A percentile compares a stretch with the other conserved stretches of the same genome.
These are phyloP conservation scores for Sutorius eximius DNA, from an alignment of 1,284 basidiomycete species.

Conservation along the genomic window DNA sequence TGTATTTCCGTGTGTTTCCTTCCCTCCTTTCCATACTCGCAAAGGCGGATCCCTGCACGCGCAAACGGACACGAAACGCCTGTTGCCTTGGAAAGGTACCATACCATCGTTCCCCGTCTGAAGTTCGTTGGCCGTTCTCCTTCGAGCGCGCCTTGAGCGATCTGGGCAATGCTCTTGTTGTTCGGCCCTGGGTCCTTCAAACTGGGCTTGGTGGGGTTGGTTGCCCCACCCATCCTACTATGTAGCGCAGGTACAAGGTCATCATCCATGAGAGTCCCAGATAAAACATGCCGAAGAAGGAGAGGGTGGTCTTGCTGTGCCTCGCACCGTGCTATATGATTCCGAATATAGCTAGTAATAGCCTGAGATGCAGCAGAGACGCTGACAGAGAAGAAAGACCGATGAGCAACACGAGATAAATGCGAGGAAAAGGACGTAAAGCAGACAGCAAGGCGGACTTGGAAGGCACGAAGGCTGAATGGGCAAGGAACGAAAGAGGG, in stretches of 20 bases:
- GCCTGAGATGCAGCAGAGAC: slow-evolving; percentile 74
- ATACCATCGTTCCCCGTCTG: slow-evolving; percentile 71
- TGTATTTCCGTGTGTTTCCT: slow-evolving; percentile 29
- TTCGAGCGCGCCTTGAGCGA: slow-evolving; percentile 18
- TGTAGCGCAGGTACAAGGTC: slow-evolving; percentile 68
- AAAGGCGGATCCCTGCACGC: slow-evolving; percentile 65
- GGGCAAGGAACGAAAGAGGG: slow-evolving; percentile 9
- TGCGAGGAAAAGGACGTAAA: slow-evolving; percentile 14
- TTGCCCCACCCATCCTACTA: slow-evolving; percentile 67
- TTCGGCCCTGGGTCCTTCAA: slow-evolving; percentile 15
- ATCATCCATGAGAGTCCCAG: slow-evolving; percentile 69
- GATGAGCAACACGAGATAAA: slow-evolving; percentile 18
- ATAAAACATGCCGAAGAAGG: slow-evolving; percentile 67
- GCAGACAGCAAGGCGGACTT: neutral
- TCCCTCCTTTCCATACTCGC: slow-evolving; percentile 59
- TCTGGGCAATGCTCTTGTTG: slow-evolving; percentile 13
- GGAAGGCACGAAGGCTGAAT: slow-evolving; percentile 4
- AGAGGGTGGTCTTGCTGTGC: slow-evolving; percentile 68
- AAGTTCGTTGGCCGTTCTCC: slow-evolving; percentile 64
- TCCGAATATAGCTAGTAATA: slow-evolving; percentile 75
- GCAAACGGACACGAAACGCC: slow-evolving; percentile 74
- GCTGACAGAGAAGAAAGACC: slow-evolving; percentile 37
- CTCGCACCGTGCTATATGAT: slow-evolving; percentile 68
- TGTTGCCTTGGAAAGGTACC: slow-evolving; percentile 72
- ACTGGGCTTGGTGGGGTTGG: slow-evolving; percentile 42